Evolutionary conservation across 805 yeast species (phyloP).

Genomic region (Suhomyces sp.): DNA sequence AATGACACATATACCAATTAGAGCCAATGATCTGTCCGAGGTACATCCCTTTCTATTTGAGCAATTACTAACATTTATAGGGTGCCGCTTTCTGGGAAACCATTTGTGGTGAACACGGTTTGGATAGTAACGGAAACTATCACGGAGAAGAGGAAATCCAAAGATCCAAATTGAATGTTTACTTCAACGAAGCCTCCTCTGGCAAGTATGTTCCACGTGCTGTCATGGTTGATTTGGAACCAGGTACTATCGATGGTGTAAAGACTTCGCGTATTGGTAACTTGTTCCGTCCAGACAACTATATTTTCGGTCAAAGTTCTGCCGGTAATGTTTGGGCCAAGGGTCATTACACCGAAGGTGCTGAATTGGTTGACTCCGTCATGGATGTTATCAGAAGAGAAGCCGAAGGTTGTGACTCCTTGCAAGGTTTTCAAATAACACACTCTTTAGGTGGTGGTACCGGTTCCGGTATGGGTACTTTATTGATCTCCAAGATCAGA

Average conservation of each 20-base stretch:
- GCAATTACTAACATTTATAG: constrained; percentile 34
- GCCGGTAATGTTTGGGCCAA: constrained; percentile 98
- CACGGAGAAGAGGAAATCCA: constrained; percentile 47
- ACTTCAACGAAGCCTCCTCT: constrained; percentile 81
- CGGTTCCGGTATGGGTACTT: constrained; percentile 95
- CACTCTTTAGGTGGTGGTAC: constrained; percentile 75
- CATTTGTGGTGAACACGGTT: constrained; percentile 84
- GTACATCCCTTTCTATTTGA: no score
- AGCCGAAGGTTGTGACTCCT: constrained; percentile 88
- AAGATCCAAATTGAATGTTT: constrained; percentile 67
- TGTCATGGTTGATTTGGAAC: constrained; percentile 88
- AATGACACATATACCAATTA: no score
- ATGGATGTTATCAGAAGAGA: constrained; percentile 90
- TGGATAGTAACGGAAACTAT: constrained; percentile 72
- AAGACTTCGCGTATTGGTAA: constrained; percentile 78
- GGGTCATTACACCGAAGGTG: constrained; percentile 96
- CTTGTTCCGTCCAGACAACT: constrained; percentile 89
- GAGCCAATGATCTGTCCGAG: no score
- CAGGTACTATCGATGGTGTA: constrained; percentile 88
- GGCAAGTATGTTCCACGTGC: constrained; percentile 94
- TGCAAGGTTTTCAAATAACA: constrained; percentile 90
- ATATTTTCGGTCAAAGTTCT: constrained; percentile 83
- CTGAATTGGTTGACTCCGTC: constrained; percentile 87
- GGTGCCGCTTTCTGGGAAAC: constrained; percentile 96
- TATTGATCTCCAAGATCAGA: constrained; percentile 78